Base-by-base conservation (phyloP, 108 stramenopile genomes). In the Schizochytrium sp. region DNA sequence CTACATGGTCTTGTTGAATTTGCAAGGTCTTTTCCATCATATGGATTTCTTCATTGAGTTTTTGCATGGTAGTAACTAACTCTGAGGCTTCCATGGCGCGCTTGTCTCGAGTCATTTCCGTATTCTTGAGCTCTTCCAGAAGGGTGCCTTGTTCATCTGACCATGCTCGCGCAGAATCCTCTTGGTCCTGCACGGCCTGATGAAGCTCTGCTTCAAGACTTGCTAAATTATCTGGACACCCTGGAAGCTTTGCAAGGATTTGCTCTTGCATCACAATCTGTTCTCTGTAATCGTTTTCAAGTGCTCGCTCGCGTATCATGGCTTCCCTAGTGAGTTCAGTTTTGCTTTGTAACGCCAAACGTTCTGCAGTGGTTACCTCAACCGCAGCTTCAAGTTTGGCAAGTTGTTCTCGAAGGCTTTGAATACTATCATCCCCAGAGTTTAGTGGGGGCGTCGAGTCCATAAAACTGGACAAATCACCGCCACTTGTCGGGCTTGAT, bases 1-100 rank as follows among this genome's bases (percentile, higher is more conserved):
- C 19, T 60, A 60, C n/a, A n/a, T n/a, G 59, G 19, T 60, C 59
- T 60, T 60, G 19, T n/a, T 60, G 59, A 60, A n/a, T 60, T 60
- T 17, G 19, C 59, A 60, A 17, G 59, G 19, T 17, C 59, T 60
- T 60, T 60, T 19, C 59, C 59, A n/a, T 60, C 19, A n/a, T 19
- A 17, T 60, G 17, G 19, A 60, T 60, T 60, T 60, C 19, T n/a
- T 60, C 59, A 19, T 60, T 28, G 28, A 28, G 28, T 28, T 28
- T 28, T 28, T 28, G 28, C 0, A 28, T 28, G 28, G 28, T 28
- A 28, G 28, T 28, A 28, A 28, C 28, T 28, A 28, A 28, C 28
- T 28, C 28, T 28, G 28, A 28, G 28, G 28, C 28, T 28, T 28
- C 28, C 28, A 28, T 28, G 28, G 28, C 28, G 28, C 28, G 28